Evolutionary conservation across 2,329 filamentous ascomycete species (phyloP), one percentile per base, ranked within the genome.

Genomic region (Lecanicillium sp.): DNA sequence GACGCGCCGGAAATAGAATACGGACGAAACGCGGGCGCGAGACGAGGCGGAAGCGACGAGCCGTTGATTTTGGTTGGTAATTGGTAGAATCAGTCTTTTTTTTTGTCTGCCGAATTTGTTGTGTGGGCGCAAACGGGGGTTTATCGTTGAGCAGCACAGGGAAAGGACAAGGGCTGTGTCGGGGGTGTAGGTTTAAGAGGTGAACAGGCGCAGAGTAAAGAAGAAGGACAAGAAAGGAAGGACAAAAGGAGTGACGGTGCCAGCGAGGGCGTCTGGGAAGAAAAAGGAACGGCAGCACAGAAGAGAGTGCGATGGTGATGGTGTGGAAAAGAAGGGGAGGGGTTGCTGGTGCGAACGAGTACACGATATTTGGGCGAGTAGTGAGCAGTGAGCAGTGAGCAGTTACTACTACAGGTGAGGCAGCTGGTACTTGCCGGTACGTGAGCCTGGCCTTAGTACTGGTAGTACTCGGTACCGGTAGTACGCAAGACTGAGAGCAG

Each of bases 231-330:
- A 29, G 26, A 29, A 29, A 29, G 26, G 26, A 48, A 38, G 5
- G 20, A 17, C 23, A 37, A 41, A 48, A 35, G 30, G 45, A 41
- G 10, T 23, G 45, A 33, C 11, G n/a, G 19, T 23, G 37, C 37
- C 37, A 19, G 14, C 38, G 30, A 48, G 27, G 33, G 36, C 29
- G 33, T n/a, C n/a, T 40, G 44, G 26, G 27, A 40, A 2, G n/a
- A 23, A 40, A 36, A 40, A 47, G 33, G 44, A 47, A 27, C 44
- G 44, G n/a, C 36, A 47, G 27, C 26, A 47, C 35, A 35, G 29
- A 45, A 39, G 32, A 24, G 24, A 38, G 19, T 23, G 26, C 26
- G 33, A 40, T 39, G 44, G 36, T 29, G 44, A 47, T 33, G 44
- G 20, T 14, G 24, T 24, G 21, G 41, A 35, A 26, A 24, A 24